phyloP scores from a whole-genome alignment of 192 early-diverging fungal genomes.

The Diversispora eburnea region DNA sequence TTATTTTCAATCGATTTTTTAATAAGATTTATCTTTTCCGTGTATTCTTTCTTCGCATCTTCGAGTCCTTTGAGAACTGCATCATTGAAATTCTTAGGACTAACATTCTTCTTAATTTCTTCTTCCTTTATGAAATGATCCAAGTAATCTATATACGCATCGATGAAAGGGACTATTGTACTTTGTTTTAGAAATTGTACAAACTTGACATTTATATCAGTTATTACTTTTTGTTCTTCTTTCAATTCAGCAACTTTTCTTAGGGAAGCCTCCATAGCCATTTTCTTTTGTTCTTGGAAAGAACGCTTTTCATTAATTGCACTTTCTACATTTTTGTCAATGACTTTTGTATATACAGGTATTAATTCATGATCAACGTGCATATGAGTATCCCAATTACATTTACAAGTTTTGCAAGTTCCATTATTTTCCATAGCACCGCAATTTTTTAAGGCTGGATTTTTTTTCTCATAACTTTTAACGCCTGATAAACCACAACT shows the following conservation, averaged over 20 bases:
- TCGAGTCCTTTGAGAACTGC: conserved; percentile 19
- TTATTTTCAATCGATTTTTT: conserved; percentile 28
- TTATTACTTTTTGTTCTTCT: conserved; percentile 31
- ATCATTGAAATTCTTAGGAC: conserved; percentile 22
- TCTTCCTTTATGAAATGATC: conserved; percentile 32
- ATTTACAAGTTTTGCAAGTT: conserved; percentile 31
- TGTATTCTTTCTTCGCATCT: conserved; percentile 23
- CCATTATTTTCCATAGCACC: conserved; percentile 26
- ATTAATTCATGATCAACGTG: conserved; percentile 14
- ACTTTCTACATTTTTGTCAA: conserved; percentile 24
- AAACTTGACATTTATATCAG: conserved; percentile 29
- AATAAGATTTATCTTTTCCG: conserved; percentile 27
- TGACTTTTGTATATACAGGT: conserved; percentile 21
- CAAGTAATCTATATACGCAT: conserved; percentile 31
- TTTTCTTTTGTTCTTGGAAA: not conserved
- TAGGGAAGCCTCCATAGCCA: conserved; percentile 6
- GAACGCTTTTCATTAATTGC: conserved; percentile 23
- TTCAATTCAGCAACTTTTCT: conserved; percentile 9
- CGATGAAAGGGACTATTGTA: conserved; percentile 27
- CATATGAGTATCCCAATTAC: conserved; percentile 33
- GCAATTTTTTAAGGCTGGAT: conserved; percentile 21
- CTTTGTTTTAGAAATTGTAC: conserved; percentile 35
- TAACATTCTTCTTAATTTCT: conserved; percentile 17
- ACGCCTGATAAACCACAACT: conserved; percentile 24
- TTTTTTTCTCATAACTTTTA: conserved; percentile 21